phyloP scores from a whole-genome alignment of 139 green algal species.

The Yamagishiella unicocca region DNA sequence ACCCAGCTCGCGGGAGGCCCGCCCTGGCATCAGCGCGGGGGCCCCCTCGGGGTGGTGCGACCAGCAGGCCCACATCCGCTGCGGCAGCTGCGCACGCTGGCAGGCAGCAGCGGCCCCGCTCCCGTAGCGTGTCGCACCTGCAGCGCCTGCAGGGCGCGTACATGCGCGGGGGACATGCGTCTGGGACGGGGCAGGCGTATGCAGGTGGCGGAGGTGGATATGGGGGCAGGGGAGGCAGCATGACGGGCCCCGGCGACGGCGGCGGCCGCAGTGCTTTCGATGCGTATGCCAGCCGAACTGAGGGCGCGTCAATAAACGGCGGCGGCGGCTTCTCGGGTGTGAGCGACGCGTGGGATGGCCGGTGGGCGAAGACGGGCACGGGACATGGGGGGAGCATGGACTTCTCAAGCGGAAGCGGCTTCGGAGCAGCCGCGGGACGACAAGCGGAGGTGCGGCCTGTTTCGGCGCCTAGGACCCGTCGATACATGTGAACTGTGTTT shows the following conservation, averaged over 20 bases:
- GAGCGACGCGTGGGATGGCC: neutral
- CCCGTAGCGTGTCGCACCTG: slow-evolving; percentile 3
- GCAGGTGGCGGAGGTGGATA: neutral
- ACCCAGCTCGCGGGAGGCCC: neutral
- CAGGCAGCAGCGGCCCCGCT: slow-evolving; percentile 3
- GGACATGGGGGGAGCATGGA: neutral
- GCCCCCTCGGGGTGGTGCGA: neutral
- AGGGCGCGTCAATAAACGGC: too few relatives aligned
- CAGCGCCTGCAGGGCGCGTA: neutral
- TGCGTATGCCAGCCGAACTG: too few relatives aligned
- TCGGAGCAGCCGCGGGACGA: neutral
- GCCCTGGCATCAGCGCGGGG: neutral
- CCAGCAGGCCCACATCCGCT: neutral
- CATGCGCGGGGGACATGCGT: neutral
- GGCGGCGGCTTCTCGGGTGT: neutral
- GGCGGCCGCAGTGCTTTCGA: neutral
- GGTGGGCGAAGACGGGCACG: neutral
- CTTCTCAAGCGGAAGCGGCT: neutral
- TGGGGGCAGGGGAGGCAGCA: too few relatives aligned
- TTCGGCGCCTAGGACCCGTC: neutral
- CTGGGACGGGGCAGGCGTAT: neutral
- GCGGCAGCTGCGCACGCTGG: neutral
- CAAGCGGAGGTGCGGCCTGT: neutral
- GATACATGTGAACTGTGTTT: neutral
- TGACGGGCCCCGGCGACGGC: neutral